These are phyloP conservation scores for Amanita rimosa DNA, from an alignment of 768 basidiomycete species.

Conservation along the genomic window DNA sequence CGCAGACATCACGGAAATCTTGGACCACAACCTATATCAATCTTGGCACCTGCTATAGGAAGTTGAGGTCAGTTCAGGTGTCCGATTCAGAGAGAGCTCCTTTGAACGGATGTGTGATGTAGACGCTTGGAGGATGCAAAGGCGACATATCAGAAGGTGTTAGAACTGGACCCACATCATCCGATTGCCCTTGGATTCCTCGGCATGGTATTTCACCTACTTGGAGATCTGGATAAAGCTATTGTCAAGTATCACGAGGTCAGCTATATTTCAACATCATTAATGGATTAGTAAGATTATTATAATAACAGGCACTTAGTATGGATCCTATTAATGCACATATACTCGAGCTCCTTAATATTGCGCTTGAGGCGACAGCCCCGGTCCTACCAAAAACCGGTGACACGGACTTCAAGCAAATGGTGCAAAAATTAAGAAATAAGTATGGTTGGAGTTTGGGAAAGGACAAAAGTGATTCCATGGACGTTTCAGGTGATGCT, in stretches of 20 bases:
- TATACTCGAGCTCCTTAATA: constrained; percentile 69
- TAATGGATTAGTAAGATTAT: not conserved
- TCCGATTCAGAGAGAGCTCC: not conserved
- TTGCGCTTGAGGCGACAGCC: constrained; percentile 53
- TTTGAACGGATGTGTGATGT: not conserved
- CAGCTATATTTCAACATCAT: constrained; percentile 11
- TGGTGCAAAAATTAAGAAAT: constrained; percentile 18
- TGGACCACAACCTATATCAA: constrained; percentile 92
- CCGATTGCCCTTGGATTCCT: constrained; percentile 76
- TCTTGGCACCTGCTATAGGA: constrained; percentile 81
- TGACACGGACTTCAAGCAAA: constrained; percentile 19
- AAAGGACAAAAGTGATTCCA: constrained; percentile 18
- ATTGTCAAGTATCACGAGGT: constrained; percentile 93
- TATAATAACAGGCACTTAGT: constrained; percentile 47
- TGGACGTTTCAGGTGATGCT: constrained; percentile 10
- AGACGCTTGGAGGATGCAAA: constrained; percentile 57
- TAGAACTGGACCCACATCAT: constrained; percentile 81
- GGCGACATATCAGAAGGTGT: constrained; percentile 61
- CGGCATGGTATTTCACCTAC: constrained; percentile 79
- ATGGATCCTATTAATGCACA: constrained; percentile 78
- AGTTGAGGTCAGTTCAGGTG: constrained; percentile 47
- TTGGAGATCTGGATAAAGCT: constrained; percentile 63
- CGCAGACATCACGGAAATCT: constrained; percentile 72
- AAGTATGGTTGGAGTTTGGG: constrained; percentile 20
- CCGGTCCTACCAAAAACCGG: constrained; percentile 11